Conservation (phyloP, 2,329 filamentous ascomycete species). For the Rhexocercosporidium sp. region DNA sequence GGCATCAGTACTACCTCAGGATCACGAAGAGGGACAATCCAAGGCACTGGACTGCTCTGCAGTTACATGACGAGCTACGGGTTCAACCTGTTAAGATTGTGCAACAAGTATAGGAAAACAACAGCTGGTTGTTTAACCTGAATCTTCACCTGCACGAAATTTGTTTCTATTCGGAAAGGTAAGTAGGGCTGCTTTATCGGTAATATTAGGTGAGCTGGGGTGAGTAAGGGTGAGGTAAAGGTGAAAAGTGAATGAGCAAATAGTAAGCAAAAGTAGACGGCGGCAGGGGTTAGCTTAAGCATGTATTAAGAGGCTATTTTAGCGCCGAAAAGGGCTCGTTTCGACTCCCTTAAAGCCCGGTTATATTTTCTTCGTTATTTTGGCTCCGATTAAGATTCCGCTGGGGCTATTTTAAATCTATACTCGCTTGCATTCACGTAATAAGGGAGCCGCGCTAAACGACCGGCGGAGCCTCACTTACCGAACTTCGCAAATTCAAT, state of each 20-base stretch:
- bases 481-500: constrained; percentile 21
- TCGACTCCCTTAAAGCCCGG: background rate
- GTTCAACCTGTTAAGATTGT: no score
- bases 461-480: constrained; percentile 7
- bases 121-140: constrained; percentile 9
- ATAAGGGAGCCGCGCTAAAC: constrained; percentile 14
- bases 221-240: constrained; percentile 1
- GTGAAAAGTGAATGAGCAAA: background rate
- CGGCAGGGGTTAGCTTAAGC: background rate
- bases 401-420: constrained; percentile 14
- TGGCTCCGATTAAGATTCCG: background rate
- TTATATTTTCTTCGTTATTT: constrained; percentile 8
- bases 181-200: constrained; percentile 8
- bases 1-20: no score
- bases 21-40: no score
- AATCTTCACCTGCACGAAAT: constrained; percentile 12
- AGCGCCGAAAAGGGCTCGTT: constrained; percentile 3
- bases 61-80: no score
- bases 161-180: constrained; percentile 8
- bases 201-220: background rate
- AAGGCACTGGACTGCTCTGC: no score
- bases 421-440: constrained; percentile 11
- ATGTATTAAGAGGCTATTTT: constrained; percentile 8
- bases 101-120: no score
- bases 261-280: background rate